Conservation (phyloP, 1,284 basidiomycete species). For the Inonotus hispidus region DNA sequence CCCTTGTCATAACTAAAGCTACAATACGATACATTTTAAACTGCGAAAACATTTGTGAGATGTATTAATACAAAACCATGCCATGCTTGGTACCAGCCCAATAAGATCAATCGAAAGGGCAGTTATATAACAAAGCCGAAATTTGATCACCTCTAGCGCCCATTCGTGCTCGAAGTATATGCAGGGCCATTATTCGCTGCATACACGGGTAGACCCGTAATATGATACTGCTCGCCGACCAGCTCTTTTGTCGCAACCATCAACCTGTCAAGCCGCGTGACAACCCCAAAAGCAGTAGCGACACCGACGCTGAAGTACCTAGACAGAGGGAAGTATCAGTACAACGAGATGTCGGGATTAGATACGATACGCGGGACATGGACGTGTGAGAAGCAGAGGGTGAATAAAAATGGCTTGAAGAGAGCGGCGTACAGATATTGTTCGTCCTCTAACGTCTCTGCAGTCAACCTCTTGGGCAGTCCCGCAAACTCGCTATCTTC, state of each 20-base stretch:
- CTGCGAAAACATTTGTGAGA: no score
- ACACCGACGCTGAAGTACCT: constrained; percentile 74
- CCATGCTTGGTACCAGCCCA: no score
- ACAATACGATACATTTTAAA: no score
- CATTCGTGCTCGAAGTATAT: not conserved
- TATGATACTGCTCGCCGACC: constrained; percentile 77
- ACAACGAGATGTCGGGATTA: not conserved
- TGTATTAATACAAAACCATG: no score
- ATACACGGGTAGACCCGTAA: constrained; percentile 40
- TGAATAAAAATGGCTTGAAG: no score
- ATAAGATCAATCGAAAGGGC: no score
- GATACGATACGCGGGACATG: not conserved
- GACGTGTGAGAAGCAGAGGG: not conserved
- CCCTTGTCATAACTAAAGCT: no score
- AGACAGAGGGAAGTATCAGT: not conserved
- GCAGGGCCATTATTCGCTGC: not conserved
- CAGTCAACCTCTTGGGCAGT: constrained; percentile 19
- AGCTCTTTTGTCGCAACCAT: constrained; percentile 76
- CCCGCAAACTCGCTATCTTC: constrained; percentile 17
- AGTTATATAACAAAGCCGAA: no score
- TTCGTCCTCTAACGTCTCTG: constrained; percentile 23
- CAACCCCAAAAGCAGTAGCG: constrained; percentile 59
- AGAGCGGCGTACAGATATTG: constrained; percentile 21
- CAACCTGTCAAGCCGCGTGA: constrained; percentile 62
- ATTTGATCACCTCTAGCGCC: no score